phyloP scores from a whole-genome alignment of 148 eudicot species.

The Persicaria maculosa region DNA sequence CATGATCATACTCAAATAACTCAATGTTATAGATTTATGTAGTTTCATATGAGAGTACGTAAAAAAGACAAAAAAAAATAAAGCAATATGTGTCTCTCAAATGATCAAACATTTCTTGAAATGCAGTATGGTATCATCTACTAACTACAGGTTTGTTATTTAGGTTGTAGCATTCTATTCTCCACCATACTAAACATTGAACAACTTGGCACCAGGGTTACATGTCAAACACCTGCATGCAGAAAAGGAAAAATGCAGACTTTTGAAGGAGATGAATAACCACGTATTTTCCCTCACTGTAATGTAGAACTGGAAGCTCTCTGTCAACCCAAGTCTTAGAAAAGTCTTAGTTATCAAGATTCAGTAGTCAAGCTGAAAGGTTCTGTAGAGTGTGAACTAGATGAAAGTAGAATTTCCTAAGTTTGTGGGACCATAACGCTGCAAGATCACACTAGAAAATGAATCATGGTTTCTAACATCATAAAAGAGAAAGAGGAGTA shows the following conservation, averaged over 20 bases:
- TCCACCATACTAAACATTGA: neutral
- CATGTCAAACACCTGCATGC: neutral
- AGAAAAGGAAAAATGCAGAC: neutral
- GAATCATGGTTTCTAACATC: neutral
- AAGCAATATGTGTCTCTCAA: neutral
- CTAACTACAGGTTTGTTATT: neutral
- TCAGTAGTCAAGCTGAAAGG: neutral
- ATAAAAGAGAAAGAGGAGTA: neutral
- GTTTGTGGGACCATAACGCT: neutral
- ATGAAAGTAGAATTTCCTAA: neutral
- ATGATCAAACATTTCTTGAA: neutral
- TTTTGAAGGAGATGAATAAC: neutral
- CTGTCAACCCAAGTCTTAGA: neutral
- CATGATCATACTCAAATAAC: neutral
- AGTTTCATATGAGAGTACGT: neutral
- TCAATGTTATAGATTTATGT: neutral
- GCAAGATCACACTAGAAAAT: conserved; percentile 12
- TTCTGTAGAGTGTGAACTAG: neutral
- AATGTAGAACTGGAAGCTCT: neutral
- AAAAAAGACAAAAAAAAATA: neutral
- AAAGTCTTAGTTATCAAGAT: neutral
- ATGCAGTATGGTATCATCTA: neutral
- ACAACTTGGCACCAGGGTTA: too few species aligned
- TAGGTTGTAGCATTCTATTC: neutral
- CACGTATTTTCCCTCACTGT: neutral